phyloP scores from a whole-genome alignment of 768 basidiomycete genomes.

The Macrolepiota albuminosa region DNA sequence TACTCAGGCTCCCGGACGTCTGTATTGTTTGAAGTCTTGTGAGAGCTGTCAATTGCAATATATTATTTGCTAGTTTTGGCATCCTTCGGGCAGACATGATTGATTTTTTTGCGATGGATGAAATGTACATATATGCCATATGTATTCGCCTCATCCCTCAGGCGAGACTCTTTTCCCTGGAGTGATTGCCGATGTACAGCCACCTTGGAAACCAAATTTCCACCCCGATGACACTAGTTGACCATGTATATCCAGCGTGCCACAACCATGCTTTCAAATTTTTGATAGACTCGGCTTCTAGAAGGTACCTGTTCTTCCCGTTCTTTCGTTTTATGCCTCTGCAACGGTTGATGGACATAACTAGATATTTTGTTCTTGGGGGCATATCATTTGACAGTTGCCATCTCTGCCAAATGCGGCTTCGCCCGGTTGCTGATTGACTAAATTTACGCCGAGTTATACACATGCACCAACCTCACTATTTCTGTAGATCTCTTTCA shows the following conservation, averaged over 20 bases:
- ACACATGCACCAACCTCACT: not conserved
- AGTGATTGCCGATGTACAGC: constrained; percentile 13
- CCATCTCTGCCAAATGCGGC: constrained; percentile 16
- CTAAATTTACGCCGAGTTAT: constrained; percentile 8
- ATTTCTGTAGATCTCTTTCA: not conserved
- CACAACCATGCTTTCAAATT: not conserved
- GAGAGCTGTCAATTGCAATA: no score
- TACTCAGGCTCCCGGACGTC: no score
- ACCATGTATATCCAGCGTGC: not conserved
- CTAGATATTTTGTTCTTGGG: not conserved
- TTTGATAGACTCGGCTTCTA: not conserved
- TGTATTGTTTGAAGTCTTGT: not conserved
- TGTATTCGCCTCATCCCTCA: not conserved
- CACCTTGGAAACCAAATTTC: constrained; percentile 3
- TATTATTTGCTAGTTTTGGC: not conserved
- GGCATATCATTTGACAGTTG: constrained; percentile 8
- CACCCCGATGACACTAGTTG: not conserved
- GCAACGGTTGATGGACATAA: not conserved
- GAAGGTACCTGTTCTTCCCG: not conserved
- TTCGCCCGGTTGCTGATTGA: constrained; percentile 9
- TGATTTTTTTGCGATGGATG: no score
- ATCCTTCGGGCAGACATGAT: no score
- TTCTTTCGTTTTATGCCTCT: not conserved
- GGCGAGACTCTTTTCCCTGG: not conserved
- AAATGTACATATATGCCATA: no score